phyloP scores from a whole-genome alignment of 352 stramenopile genomes.

The Plasmopara viticola region DNA sequence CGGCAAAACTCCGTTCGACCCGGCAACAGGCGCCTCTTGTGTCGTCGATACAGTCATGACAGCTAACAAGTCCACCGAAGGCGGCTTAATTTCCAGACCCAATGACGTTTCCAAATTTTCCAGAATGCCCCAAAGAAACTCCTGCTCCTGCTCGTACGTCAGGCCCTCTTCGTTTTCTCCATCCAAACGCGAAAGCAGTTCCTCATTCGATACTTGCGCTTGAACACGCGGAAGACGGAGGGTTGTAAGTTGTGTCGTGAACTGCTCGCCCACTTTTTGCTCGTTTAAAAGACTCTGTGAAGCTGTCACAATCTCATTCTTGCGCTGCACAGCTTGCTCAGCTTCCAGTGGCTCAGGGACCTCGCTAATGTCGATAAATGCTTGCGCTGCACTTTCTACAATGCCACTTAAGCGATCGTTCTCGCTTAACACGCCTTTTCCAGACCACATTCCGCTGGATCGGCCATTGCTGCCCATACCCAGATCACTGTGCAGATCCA shows the following conservation, averaged over 20 bases:
- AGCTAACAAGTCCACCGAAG: slow-evolving; percentile 53
- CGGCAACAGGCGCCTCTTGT: slow-evolving; percentile 14
- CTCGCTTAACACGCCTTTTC: slow-evolving; percentile 60
- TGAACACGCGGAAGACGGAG: slow-evolving; percentile 31
- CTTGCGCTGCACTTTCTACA: slow-evolving; percentile 66
- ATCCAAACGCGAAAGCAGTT: slow-evolving; percentile 46
- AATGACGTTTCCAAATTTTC: slow-evolving; percentile 41
- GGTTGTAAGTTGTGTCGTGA: slow-evolving; percentile 38
- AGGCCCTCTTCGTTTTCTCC: slow-evolving; percentile 30
- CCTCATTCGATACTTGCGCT: slow-evolving; percentile 30
- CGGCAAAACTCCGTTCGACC: slow-evolving; percentile 28
- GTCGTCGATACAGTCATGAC: slow-evolving; percentile 49
- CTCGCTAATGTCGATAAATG: slow-evolving; percentile 81
- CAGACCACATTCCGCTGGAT: slow-evolving; percentile 38
- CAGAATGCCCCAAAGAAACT: slow-evolving; percentile 41
- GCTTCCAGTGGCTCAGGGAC: slow-evolving; percentile 72
- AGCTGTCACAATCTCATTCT: slow-evolving; percentile 64
- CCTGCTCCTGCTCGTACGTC: slow-evolving; percentile 56
- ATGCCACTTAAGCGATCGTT: slow-evolving; percentile 74
- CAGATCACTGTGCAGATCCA: slow-evolving; percentile 55
- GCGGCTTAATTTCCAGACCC: slow-evolving; percentile 41
- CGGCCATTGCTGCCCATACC: slow-evolving; percentile 37
- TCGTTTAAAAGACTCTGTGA: slow-evolving; percentile 45
- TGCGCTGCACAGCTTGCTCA: slow-evolving; percentile 67
- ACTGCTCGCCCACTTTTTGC: slow-evolving; percentile 47